Evolutionary conservation across 2,329 filamentous ascomycete genomes (phyloP), one percentile per base, ranked within the genome.

Genomic region (Metarhizium robertsii): DNA sequence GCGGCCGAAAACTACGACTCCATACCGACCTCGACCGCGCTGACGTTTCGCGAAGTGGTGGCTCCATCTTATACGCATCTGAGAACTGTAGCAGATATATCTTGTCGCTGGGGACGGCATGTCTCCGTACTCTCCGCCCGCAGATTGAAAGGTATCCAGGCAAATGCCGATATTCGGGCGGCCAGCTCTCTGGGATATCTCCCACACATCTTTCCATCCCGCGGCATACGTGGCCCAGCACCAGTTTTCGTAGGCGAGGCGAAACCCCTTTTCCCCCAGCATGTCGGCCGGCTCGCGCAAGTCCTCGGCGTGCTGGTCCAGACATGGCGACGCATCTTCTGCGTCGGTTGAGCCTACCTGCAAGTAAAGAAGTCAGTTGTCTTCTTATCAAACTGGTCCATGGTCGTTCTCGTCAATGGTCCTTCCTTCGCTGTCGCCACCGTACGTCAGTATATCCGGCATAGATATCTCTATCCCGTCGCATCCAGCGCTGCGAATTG

Each of bases 211-310:
- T 59, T 78, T 79, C 88, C 87, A 92, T 1, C 72, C 76, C 0
- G 84, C 79, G 0, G 86, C 85, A 51, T 83, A 79, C 0, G 86
- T 88, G 0, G 84, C 84, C 88, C 87, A 92, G 69, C 87, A 90
- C 86, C 87, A 91, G 65, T 91, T 90, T 70, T 92, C 87, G 61
- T 91, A 92, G 0, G 87, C 86, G 18, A 92, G 71, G 6, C 79
- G 76, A 65, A 83, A 80, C 0, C 76, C 75, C 50, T 80, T 76
- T 25, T 74, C 66, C 0, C 78, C 78, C 1, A 87, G 74, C 53
- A 87, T 70, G 54, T 87, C 83, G 2, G 81, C 83, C 6, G 92
- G 72, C 55, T 84, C 76, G 1, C 76, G 75, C 0, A 92, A 74
- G 61, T 91, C 86, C 0, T 68, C 64, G 0, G 86, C 79, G 20